Conservation (phyloP, 1,284 basidiomycete species). For the Malassezia restricta region DNA sequence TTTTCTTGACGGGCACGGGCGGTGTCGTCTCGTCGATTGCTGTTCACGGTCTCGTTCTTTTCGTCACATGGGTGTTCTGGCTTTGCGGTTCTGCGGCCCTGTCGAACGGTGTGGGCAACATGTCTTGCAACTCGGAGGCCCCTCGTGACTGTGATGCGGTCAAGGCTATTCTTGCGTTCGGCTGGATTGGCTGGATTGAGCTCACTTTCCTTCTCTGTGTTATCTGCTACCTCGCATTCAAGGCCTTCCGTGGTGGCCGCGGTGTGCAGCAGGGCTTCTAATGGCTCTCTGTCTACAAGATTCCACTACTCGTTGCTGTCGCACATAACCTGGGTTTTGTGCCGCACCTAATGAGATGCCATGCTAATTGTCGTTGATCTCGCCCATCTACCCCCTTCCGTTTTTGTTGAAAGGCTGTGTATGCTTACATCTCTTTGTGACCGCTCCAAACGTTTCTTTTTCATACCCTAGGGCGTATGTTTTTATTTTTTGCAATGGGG, state of each 20-base stretch:
- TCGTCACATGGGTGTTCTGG: constrained; percentile 41
- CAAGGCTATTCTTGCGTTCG: constrained; percentile 39
- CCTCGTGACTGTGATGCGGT: constrained; percentile 36
- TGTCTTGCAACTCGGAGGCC: constrained; percentile 17
- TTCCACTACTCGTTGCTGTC: constrained; percentile 9
- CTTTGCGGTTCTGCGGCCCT: constrained; percentile 37
- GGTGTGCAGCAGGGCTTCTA: constrained; percentile 38
- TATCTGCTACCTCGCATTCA: constrained; percentile 30
- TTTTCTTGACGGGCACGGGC: constrained; percentile 40
- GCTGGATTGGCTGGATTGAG: constrained; percentile 37
- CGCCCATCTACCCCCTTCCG: background rate
- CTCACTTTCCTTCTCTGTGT: constrained; percentile 34
- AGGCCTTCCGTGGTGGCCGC: constrained; percentile 43
- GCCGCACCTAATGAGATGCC: background rate
- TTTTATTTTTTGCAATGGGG: background rate
- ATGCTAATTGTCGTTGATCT: constrained; percentile 8
- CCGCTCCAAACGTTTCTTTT: background rate
- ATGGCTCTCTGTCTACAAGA: background rate
- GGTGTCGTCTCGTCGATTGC: constrained; percentile 44
- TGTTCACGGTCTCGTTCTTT: constrained; percentile 33
- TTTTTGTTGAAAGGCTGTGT: constrained; percentile 6
- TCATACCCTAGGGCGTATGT: constrained; percentile 7
- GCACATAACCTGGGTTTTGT: background rate
- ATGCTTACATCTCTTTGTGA: background rate
- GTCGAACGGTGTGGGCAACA: constrained; percentile 25